Conservation (phyloP, 257 asterid genomes). For the Penstemon newberryi region DNA sequence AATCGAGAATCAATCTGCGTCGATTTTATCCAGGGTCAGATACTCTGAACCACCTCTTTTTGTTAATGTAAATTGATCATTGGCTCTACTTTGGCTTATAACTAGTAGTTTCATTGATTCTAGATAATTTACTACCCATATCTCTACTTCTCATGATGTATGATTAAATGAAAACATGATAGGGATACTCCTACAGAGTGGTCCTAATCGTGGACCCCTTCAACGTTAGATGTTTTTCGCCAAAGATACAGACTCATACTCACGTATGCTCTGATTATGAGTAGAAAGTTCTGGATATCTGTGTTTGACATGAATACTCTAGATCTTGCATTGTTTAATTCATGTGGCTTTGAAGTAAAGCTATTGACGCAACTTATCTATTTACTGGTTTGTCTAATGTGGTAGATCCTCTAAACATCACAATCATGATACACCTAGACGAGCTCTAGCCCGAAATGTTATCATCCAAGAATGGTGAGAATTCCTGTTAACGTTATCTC, state of each 20-base stretch:
- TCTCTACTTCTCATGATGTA: background rate
- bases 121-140: slow-evolving; percentile 12
- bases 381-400: background rate
- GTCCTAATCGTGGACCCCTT: background rate
- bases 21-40: slow-evolving; percentile 67
- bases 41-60: slow-evolving; percentile 22
- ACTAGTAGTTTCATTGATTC: background rate
- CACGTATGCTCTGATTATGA: background rate
- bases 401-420: background rate
- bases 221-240: background rate
- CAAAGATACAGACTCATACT: slow-evolving; percentile 10
- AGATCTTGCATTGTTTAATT: slow-evolving; percentile 10
- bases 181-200: slow-evolving; percentile 1
- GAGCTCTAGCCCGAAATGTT: background rate
- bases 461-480: background rate
- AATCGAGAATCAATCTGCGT: slow-evolving; percentile 42
- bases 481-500: background rate
- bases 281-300: background rate
- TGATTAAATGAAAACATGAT: slow-evolving; percentile 8
- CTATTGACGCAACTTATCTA: background rate
- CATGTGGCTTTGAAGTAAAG: background rate
- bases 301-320: slow-evolving; percentile 11
- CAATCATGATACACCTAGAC: background rate
- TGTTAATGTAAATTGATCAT: background rate
- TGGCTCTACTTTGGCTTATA: background rate